Conservation (phyloP, 2,329 filamentous ascomycete species). For the Curvularia sp. region DNA sequence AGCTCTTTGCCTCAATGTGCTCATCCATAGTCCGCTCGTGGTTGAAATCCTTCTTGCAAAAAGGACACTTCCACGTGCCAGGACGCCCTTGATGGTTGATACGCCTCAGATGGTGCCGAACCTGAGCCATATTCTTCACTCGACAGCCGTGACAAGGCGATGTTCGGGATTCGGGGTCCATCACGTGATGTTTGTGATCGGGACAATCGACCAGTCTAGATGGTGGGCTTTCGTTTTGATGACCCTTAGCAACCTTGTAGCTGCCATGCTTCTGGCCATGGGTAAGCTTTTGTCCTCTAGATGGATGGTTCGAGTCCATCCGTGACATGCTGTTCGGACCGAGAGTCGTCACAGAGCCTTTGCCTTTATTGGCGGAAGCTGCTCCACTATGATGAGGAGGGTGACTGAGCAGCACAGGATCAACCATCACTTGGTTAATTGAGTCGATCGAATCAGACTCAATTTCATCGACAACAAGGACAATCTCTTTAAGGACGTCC, state of each 20-base stretch:
- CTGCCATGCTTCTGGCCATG: background rate
- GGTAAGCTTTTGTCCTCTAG: background rate
- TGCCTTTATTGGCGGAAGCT: background rate
- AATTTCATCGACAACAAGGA: background rate
- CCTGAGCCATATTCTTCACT: background rate
- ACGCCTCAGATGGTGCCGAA: background rate
- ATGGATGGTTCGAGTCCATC: background rate
- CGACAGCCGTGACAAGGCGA: background rate
- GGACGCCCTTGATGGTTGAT: background rate
- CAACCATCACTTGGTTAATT: background rate
- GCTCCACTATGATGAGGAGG: background rate
- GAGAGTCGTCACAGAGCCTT: background rate
- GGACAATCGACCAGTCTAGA: background rate
- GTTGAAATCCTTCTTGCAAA: constrained; percentile 1
- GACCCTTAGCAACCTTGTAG: background rate
- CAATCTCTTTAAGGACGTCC: background rate
- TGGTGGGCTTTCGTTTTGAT: background rate
- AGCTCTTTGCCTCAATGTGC: background rate
- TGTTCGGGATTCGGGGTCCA: background rate
- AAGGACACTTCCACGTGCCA: background rate
- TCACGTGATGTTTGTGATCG: background rate
- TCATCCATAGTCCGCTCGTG: background rate
- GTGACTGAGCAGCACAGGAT: background rate
- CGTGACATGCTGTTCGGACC: background rate
- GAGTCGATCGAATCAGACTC: background rate